These are phyloP conservation scores for Pyricularia sp. DNA, from an alignment of 2,329 filamentous ascomycete genomes.

Conservation along the genomic window DNA sequence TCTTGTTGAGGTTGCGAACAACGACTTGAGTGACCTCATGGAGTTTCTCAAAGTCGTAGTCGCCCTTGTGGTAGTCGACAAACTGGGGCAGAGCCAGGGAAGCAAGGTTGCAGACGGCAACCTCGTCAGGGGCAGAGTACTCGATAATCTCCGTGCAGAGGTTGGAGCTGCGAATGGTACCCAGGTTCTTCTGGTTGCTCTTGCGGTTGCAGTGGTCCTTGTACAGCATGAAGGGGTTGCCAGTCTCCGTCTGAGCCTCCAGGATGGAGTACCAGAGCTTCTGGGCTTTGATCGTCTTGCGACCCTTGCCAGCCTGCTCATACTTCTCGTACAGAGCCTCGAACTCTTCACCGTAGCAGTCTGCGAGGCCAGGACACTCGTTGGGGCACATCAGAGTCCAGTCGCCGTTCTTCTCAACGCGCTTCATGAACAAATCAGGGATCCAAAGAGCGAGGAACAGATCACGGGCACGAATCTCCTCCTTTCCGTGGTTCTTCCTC, in stretches of 20 bases:
- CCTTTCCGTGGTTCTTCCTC: slow-evolving; percentile 98
- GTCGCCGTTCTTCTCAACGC: slow-evolving; percentile 89
- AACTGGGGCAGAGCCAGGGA: slow-evolving; percentile 87
- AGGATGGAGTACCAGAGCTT: slow-evolving; percentile 99
- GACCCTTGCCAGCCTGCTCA: slow-evolving; percentile 78
- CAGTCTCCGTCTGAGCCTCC: slow-evolving; percentile 96
- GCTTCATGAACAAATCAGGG: slow-evolving; percentile 99
- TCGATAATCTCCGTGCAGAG: slow-evolving; percentile 98
- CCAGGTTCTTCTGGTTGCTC: slow-evolving; percentile 99
- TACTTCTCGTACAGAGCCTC: slow-evolving; percentile 91
- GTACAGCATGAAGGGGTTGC: slow-evolving; percentile 99
- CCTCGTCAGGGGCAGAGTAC: slow-evolving; percentile 94
- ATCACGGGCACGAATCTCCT: slow-evolving; percentile 93
- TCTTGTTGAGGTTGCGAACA: slow-evolving; percentile 92
- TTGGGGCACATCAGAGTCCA: slow-evolving; percentile 99
- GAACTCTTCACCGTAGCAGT: slow-evolving; percentile 96
- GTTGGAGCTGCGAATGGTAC: slow-evolving; percentile 97
- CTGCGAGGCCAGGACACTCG: slow-evolving; percentile 87
- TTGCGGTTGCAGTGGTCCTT: slow-evolving; percentile 98
- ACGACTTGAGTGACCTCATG: slow-evolving; percentile 91
- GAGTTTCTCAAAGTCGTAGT: slow-evolving; percentile 93
- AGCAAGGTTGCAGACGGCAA: slow-evolving; percentile 95
- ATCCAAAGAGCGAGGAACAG: slow-evolving; percentile 98
- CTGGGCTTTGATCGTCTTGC: slow-evolving; percentile 89
- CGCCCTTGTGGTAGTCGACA: slow-evolving; percentile 75